Evolutionary conservation across 192 early-diverging fungal genomes (phyloP).

Genomic region (Dissophora ornata): DNA sequence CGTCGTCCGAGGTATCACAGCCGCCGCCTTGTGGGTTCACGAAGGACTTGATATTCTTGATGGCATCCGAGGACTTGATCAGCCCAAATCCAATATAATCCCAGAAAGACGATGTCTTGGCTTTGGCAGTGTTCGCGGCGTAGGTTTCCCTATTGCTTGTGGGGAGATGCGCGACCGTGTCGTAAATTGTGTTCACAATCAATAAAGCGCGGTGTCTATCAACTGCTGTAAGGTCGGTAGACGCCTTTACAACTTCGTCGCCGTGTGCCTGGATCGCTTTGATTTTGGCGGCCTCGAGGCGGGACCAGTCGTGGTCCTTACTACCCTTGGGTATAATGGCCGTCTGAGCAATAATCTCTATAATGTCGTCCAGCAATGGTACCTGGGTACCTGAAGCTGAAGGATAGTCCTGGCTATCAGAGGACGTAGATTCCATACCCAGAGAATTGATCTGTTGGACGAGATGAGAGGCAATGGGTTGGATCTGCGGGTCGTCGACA

Average conservation of each 20-base stretch:
- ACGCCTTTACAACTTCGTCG: background rate
- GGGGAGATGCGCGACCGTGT: constrained; percentile 23
- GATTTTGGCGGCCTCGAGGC: constrained; percentile 33
- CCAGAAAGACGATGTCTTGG: constrained; percentile 17
- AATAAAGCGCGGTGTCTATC: constrained; percentile 14
- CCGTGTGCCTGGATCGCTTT: constrained; percentile 24
- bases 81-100: constrained; percentile 21
- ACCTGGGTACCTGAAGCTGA: background rate
- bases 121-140: background rate
- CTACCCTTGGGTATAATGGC: constrained; percentile 4
- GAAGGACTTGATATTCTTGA: constrained; percentile 7
- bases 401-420: background rate
- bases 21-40: background rate
- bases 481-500: constrained; percentile 6
- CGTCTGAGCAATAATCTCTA: constrained; percentile 23
- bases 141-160: constrained; percentile 14
- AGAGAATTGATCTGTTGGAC: constrained; percentile 16
- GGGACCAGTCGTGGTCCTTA: constrained; percentile 15
- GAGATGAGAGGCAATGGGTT: constrained; percentile 15
- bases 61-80: constrained; percentile 7
- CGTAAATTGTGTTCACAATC: constrained; percentile 40
- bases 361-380: constrained; percentile 25
- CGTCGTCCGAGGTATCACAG: constrained; percentile 17
- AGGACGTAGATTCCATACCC: constrained; percentile 2
- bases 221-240: background rate